These are phyloP conservation scores for Carex scoparia DNA, from an alignment of 176 grass and related monocot species.

Conservation along the genomic window DNA sequence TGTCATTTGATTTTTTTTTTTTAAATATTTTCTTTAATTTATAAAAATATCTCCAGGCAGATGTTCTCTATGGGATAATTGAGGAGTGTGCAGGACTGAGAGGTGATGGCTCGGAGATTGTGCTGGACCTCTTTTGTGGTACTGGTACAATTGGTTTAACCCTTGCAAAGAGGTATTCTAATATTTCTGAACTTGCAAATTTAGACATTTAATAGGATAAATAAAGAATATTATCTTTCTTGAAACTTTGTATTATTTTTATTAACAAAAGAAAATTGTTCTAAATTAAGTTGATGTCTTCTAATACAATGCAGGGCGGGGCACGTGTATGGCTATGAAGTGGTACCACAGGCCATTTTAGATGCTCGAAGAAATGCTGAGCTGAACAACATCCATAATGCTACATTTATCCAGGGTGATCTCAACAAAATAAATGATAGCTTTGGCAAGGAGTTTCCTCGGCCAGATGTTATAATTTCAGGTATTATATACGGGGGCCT, in stretches of 20 bases:
- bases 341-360: slow-evolving; percentile 67
- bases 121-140: slow-evolving; percentile 96
- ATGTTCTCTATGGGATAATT: slow-evolving; percentile 87
- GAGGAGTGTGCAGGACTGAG: slow-evolving; percentile 73
- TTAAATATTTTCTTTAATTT: neutral
- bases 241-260: neutral
- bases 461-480: slow-evolving; percentile 88
- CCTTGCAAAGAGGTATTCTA: slow-evolving; percentile 69
- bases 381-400: slow-evolving; percentile 72
- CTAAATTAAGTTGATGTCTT: slow-evolving; percentile 1
- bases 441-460: slow-evolving; percentile 87
- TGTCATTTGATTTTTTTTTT: slow-evolving; percentile 6
- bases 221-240: neutral
- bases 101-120: slow-evolving; percentile 84
- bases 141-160: slow-evolving; percentile 95
- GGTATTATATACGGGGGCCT: slow-evolving; percentile 26
- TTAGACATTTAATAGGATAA: neutral
- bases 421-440: slow-evolving; percentile 85
- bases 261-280: neutral
- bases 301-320: slow-evolving; percentile 46
- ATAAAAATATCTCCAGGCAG: slow-evolving; percentile 38
- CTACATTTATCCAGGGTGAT: slow-evolving; percentile 91
- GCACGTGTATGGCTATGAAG: slow-evolving; percentile 94
- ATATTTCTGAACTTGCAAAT: neutral
- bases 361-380: slow-evolving; percentile 81